Evolutionary conservation across 805 yeast genomes (phyloP).

Genomic region (Saturnispora besseyi): DNA sequence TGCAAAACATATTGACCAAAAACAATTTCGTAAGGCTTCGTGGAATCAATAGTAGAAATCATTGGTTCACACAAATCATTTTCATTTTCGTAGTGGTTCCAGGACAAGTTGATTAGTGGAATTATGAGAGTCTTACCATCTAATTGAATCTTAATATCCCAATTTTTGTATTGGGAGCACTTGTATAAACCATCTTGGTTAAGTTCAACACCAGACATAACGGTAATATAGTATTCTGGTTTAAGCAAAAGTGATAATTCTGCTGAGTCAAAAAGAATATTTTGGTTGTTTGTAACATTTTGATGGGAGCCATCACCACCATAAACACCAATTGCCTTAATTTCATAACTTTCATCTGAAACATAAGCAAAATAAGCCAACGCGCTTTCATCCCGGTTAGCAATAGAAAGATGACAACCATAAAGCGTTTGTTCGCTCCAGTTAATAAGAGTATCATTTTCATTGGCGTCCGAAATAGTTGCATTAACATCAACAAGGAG

Average conservation of each 20-base stretch:
- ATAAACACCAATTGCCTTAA: background rate
- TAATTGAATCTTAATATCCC: constrained; percentile 7
- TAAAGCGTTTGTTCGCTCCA: constrained; percentile 3
- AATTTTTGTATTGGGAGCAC: constrained; percentile 16
- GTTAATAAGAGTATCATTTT: constrained; percentile 4
- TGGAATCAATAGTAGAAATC: constrained; percentile 10
- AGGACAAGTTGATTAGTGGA: constrained; percentile 15
- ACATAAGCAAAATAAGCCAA: constrained; percentile 2
- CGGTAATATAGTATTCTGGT: constrained; percentile 6
- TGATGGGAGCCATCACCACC: background rate
- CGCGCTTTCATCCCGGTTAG: background rate
- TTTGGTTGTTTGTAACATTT: background rate
- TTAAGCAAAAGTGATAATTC: constrained; percentile 14
- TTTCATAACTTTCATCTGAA: background rate
- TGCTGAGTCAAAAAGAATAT: constrained; percentile 14
- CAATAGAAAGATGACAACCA: background rate
- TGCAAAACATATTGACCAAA: constrained; percentile 19
- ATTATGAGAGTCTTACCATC: constrained; percentile 9
- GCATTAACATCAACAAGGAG: background rate
- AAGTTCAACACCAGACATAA: constrained; percentile 7
- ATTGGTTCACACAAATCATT: constrained; percentile 18
- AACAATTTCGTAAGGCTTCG: constrained; percentile 11
- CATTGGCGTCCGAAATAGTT: background rate
- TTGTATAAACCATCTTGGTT: constrained; percentile 11
- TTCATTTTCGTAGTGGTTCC: constrained; percentile 14